phyloP scores from a whole-genome alignment of 2,329 filamentous ascomycete genomes.

The Scopulariopsis brevicaulis region DNA sequence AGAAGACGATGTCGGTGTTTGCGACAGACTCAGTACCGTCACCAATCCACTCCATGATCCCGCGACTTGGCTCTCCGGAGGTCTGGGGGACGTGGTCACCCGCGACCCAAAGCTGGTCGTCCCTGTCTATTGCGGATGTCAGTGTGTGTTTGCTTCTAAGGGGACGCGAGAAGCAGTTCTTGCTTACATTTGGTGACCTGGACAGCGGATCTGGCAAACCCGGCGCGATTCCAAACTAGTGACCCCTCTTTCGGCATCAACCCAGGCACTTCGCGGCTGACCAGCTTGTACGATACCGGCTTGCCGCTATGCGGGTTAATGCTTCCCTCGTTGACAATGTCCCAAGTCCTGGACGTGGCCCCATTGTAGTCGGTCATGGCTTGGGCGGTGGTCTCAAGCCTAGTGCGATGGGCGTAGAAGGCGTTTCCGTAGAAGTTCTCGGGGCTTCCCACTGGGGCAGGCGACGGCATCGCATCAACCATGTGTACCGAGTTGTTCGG shows the following conservation, averaged over 20 bases:
- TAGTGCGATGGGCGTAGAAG: slow-evolving; percentile 77
- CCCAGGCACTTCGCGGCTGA: slow-evolving; percentile 70
- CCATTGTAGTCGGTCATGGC: slow-evolving; percentile 73
- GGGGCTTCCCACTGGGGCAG: slow-evolving; percentile 64
- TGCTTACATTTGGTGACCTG: slow-evolving; percentile 78
- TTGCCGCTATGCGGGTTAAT: slow-evolving; percentile 78
- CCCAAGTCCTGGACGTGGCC: slow-evolving; percentile 72
- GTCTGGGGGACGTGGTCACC: no score
- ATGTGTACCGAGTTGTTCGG: slow-evolving; percentile 76
- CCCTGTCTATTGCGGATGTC: slow-evolving; percentile 42
- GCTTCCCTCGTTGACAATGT: slow-evolving; percentile 75
- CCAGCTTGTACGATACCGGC: slow-evolving; percentile 77
- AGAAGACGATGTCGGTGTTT: slow-evolving; percentile 79
- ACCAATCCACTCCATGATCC: slow-evolving; percentile 67
- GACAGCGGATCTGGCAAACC: slow-evolving; percentile 76
- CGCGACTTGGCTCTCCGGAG: slow-evolving; percentile 39
- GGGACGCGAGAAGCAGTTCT: not conserved
- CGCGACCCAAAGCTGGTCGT: slow-evolving; percentile 41
- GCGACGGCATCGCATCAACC: slow-evolving; percentile 60
- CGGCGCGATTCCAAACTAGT: slow-evolving; percentile 80
- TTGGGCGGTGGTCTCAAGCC: slow-evolving; percentile 58
- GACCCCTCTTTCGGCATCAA: slow-evolving; percentile 74
- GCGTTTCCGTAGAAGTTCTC: slow-evolving; percentile 88
- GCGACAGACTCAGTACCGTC: slow-evolving; percentile 63
- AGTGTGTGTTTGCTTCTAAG: not conserved